Conservation (phyloP, 2,329 filamentous ascomycete species). For the Beauveria rudraprayagi region DNA sequence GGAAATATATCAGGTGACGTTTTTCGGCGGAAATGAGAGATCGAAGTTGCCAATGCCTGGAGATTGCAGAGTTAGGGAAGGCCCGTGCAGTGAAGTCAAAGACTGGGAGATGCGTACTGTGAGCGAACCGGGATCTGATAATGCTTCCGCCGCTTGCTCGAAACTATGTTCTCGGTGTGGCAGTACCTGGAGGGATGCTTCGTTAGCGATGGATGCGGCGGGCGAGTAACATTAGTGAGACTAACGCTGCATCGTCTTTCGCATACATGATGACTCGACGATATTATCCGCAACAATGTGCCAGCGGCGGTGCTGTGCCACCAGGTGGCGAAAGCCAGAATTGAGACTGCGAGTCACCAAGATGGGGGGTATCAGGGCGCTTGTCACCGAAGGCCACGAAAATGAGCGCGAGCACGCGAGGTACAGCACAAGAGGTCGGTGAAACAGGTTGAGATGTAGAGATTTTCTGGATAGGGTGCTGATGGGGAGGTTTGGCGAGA, state of each 20-base stretch:
- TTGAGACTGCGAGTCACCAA: background rate
- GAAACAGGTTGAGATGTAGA: background rate
- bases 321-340: constrained; percentile 10
- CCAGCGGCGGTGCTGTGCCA: constrained; percentile 1
- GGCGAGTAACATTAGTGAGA: background rate
- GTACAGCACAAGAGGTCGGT: background rate
- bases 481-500: background rate
- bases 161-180: constrained; percentile 58
- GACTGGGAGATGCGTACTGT: constrained; percentile 40
- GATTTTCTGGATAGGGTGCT: background rate
- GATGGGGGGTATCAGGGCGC: constrained; percentile 7
- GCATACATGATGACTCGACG: constrained; percentile 7
- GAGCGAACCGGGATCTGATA: constrained; percentile 60
- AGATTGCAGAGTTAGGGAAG: constrained; percentile 20
- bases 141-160: constrained; percentile 53
- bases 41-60: constrained; percentile 78
- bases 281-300: background rate
- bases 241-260: constrained; percentile 10
- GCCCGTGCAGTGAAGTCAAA: no score
- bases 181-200: constrained; percentile 40
- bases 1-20: constrained; percentile 75
- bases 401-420: background rate
- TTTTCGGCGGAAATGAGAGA: constrained; percentile 80
- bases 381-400: background rate
- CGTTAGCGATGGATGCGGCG: background rate